Conservation (phyloP, 371 early-diverging fungal genomes). For the Syncephalastrum racemosum region DNA sequence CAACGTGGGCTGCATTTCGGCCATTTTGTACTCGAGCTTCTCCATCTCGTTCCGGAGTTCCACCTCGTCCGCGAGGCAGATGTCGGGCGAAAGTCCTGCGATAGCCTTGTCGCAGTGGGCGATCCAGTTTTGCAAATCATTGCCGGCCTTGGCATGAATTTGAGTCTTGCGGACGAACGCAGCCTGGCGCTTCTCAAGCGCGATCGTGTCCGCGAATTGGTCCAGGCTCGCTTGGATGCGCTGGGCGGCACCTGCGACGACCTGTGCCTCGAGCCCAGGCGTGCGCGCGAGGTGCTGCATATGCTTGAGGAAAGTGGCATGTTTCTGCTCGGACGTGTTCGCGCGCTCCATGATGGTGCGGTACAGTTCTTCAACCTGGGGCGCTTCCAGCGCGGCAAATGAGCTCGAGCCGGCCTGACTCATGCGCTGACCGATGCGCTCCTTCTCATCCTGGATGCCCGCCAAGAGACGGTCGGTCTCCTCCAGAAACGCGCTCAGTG, state of each 20-base stretch:
- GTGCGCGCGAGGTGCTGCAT: too few species aligned
- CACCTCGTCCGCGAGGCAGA: conserved; percentile 37
- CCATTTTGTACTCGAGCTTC: conserved; percentile 35
- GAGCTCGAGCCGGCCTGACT: conserved; percentile 16
- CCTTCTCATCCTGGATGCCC: conserved; percentile 28
- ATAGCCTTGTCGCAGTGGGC: conserved; percentile 39
- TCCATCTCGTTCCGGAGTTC: conserved; percentile 41
- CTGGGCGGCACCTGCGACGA: conserved; percentile 27
- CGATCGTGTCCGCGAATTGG: conserved; percentile 25
- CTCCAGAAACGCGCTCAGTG: conserved; percentile 28
- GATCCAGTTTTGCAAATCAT: conserved; percentile 47
- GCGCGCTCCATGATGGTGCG: conserved; percentile 5
- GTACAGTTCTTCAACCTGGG: conserved; percentile 20
- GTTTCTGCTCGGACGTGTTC: too few species aligned
- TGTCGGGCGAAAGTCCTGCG: conserved; percentile 34
- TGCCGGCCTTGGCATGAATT: conserved; percentile 43
- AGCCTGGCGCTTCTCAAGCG: conserved; percentile 39
- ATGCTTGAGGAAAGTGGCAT: too few species aligned
- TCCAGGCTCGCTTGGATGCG: conserved; percentile 24
- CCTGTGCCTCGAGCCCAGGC: conserved; percentile 12
- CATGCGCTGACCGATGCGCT: conserved; percentile 28
- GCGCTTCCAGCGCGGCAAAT: conserved; percentile 22
- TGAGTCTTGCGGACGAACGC: conserved; percentile 39
- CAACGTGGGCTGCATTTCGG: conserved; percentile 35
- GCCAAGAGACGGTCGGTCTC: conserved; percentile 24